These are phyloP conservation scores for Blastobotrys aristatus DNA, from an alignment of 1,139 yeast genomes.

Conservation along the genomic window DNA sequence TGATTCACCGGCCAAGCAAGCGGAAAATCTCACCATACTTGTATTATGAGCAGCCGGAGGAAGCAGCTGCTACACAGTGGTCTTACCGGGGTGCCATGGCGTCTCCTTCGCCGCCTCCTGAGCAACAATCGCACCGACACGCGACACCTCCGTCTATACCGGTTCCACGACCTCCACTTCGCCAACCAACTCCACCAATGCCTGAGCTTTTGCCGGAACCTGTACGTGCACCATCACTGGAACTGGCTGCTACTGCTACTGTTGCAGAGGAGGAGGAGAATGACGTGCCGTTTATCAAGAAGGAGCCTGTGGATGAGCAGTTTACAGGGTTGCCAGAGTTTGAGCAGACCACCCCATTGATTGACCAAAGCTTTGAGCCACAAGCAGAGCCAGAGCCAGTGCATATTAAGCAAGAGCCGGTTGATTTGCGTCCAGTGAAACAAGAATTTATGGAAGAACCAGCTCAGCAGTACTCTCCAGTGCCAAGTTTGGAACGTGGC, in stretches of 20 bases:
- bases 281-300: slow-evolving; percentile 2
- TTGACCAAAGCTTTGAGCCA: slow-evolving; percentile 3
- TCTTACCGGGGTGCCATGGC: slow-evolving; percentile 6
- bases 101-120: slow-evolving; percentile 4
- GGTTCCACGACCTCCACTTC: slow-evolving; percentile 2
- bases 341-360: slow-evolving; percentile 6
- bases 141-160: slow-evolving; percentile 11
- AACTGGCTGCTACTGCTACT: too few relatives aligned
- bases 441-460: slow-evolving; percentile 9
- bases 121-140: background rate
- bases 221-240: background rate
- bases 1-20: slow-evolving; percentile 11
- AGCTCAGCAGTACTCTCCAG: too few relatives aligned
- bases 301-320: slow-evolving; percentile 6
- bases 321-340: slow-evolving; percentile 4
- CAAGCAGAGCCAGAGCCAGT: background rate
- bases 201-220: background rate
- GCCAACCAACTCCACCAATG: slow-evolving; percentile 2
- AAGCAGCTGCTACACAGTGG: background rate
- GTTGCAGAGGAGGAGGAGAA: too few relatives aligned
- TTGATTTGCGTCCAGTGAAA: background rate
- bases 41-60: slow-evolving; percentile 6
- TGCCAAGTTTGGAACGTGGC: slow-evolving; percentile 20
- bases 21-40: slow-evolving; percentile 8
- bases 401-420: slow-evolving; percentile 9